A percentile compares a stretch with the other conserved stretches of the same genome.
Conservation (phyloP, 306 rosid genomes). For the Cucurbita moschata region DNA sequence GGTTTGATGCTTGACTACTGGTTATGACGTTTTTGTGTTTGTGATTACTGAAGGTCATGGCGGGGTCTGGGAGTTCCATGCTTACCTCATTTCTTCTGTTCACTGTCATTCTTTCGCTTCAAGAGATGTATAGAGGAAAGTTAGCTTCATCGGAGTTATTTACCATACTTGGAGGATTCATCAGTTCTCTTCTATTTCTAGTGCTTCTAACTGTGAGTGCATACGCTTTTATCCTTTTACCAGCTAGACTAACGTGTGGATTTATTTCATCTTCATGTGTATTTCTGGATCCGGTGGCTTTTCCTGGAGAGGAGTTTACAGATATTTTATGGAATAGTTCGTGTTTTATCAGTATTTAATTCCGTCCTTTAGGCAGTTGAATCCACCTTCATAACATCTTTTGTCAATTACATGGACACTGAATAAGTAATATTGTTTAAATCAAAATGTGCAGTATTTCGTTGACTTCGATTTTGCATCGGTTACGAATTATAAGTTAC, state of each 20-base stretch:
- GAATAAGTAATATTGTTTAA: neutral
- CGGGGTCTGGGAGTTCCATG: slow-evolving; percentile 85
- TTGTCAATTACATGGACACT: neutral
- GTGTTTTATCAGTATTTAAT: neutral
- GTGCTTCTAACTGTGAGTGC: slow-evolving; percentile 70
- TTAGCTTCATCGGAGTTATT: slow-evolving; percentile 73
- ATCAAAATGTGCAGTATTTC: neutral
- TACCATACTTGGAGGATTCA: slow-evolving; percentile 89
- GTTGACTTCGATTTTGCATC: neutral
- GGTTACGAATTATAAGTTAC: too few species aligned
- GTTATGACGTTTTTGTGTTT: neutral
- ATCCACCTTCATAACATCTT: neutral
- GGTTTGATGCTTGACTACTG: neutral
- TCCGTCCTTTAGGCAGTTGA: neutral
- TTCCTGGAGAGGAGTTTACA: neutral
- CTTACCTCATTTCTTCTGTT: slow-evolving; percentile 74
- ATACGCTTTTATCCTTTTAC: neutral
- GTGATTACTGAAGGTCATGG: slow-evolving; percentile 42
- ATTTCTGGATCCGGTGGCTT: neutral
- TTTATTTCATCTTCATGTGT: neutral
- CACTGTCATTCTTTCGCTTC: slow-evolving; percentile 78
- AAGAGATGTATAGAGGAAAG: slow-evolving; percentile 82
- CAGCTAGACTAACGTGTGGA: neutral
- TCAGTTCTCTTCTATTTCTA: slow-evolving; percentile 77
- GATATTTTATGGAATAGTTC: neutral